Conservation (phyloP, 345 rosid species). For the Hibiscus tridactylites region DNA sequence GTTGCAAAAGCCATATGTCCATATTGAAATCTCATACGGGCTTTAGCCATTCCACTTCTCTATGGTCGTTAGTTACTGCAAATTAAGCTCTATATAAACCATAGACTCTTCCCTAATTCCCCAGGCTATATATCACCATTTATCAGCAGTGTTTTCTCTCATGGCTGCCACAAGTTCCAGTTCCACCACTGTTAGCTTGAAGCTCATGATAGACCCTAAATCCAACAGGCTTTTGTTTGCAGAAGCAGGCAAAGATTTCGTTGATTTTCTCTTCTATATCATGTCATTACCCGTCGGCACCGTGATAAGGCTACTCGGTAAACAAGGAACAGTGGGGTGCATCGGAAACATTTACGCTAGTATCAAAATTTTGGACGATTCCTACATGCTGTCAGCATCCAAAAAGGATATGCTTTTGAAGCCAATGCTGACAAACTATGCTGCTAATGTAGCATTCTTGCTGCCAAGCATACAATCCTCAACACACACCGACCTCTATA, state of each 20-base stretch:
- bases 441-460: neutral
- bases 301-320: slow-evolving; percentile 1
- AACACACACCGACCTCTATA: neutral
- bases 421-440: neutral
- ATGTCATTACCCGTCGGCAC: slow-evolving; percentile 15
- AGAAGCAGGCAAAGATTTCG: slow-evolving; percentile 25
- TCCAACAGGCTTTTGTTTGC: slow-evolving; percentile 14
- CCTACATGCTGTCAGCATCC: too few species aligned
- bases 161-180: neutral
- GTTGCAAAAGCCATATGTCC: neutral
- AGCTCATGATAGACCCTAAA: slow-evolving; percentile 8
- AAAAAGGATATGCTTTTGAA: neutral
- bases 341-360: neutral
- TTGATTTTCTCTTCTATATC: slow-evolving; percentile 24
- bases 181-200: neutral
- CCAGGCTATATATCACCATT: too few species aligned
- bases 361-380: neutral
- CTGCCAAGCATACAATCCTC: neutral
- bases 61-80: neutral
- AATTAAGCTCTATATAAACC: neutral
- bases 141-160: neutral
- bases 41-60: neutral
- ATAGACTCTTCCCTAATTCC: too few species aligned
- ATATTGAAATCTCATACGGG: neutral
- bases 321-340: slow-evolving; percentile 4